A percentile compares a stretch with the other conserved stretches of the same genome.
Conservation (phyloP, 169 alveolate genomes). For the Plasmodium reichenowi region DNA sequence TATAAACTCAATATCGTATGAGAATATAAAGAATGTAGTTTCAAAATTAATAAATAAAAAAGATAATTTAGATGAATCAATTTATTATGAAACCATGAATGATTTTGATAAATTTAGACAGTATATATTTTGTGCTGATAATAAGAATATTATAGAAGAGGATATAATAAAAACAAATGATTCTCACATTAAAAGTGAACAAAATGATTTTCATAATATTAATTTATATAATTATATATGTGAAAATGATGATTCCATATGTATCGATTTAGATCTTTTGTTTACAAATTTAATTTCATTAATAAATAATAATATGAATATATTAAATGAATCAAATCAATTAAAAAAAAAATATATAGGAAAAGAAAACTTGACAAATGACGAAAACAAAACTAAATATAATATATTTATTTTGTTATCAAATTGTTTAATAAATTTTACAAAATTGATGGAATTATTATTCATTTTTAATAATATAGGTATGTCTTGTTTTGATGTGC, state of each 20-base stretch:
- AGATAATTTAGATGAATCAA: neutral
- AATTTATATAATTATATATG: constrained; percentile 37
- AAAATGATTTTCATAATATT: neutral
- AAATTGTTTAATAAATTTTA: constrained; percentile 16
- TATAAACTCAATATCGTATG: constrained; percentile 35
- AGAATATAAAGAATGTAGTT: constrained; percentile 34
- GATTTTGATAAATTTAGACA: constrained; percentile 24
- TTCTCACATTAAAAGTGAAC: neutral
- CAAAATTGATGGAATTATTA: constrained; percentile 24
- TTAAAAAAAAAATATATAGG: neutral
- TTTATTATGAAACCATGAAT: neutral
- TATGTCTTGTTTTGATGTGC: neutral
- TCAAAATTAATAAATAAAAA: constrained; percentile 4
- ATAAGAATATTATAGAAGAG: neutral
- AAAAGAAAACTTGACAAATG: neutral
- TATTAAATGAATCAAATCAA: neutral
- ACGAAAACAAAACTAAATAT: neutral
- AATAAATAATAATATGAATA: constrained; percentile 1
- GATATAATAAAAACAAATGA: neutral
- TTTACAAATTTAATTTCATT: constrained; percentile 22
- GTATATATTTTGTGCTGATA: constrained; percentile 19
- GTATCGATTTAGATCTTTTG: constrained; percentile 32
- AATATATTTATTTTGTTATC: constrained; percentile 17
- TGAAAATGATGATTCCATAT: constrained; percentile 44
- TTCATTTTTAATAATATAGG: constrained; percentile 8